Evolutionary conservation across 2,329 filamentous ascomycete species (phyloP).

Genomic region (Penicillium sp.): DNA sequence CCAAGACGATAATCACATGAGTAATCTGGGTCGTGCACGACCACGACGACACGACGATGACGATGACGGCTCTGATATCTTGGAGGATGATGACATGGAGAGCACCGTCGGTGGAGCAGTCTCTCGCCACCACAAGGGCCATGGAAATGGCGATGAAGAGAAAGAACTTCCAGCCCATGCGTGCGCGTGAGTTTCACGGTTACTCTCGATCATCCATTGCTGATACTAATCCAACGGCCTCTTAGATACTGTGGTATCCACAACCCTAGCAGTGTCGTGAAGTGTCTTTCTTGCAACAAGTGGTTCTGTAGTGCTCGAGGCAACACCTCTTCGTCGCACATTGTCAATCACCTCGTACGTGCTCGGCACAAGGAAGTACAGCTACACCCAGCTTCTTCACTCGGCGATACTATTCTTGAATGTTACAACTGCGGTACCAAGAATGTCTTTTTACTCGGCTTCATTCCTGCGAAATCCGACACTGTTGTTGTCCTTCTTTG

Average conservation of each 20-base stretch:
- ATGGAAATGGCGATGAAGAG: conserved; percentile 63
- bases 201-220: conserved; percentile 10
- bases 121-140: conserved; percentile 62
- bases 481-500: conserved; percentile 95
- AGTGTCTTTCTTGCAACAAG: conserved; percentile 90
- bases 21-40: conserved; percentile 58
- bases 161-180: conserved; percentile 90
- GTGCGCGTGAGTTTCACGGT: conserved; percentile 67
- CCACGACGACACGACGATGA: conserved; percentile 77
- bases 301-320: conserved; percentile 99
- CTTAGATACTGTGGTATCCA: conserved; percentile 92
- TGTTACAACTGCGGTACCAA: conserved; percentile 99
- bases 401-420: conserved; percentile 93
- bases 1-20: conserved; percentile 58
- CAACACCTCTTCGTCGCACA: conserved; percentile 94
- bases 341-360: conserved; percentile 95
- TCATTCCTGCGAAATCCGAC: conserved; percentile 97
- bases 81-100: conserved; percentile 74
- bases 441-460: conserved; percentile 94
- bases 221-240: conserved; percentile 5
- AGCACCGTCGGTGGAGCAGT: conserved; percentile 74
- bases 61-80: conserved; percentile 77
- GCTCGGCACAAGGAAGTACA: conserved; percentile 98
- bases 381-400: conserved; percentile 82
- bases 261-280: conserved; percentile 89